These are phyloP conservation scores for Chalciporus pseudorubinellus DNA, from an alignment of 768 basidiomycete genomes.

Conservation along the genomic window DNA sequence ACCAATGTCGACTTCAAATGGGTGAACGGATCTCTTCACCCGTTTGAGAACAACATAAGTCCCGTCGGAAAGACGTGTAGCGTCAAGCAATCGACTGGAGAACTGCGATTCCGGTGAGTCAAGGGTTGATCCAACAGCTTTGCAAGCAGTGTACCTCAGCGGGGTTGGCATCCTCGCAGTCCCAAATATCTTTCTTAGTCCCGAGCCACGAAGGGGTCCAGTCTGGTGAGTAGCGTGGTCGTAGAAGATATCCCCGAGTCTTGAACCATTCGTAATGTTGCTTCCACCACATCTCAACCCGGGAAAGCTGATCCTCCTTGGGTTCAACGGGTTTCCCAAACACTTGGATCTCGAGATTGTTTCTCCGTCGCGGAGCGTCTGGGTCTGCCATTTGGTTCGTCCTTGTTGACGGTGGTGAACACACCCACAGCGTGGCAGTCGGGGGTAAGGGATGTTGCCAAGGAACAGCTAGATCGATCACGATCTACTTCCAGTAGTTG, in stretches of 20 bases:
- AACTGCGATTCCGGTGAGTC: constrained; percentile 22
- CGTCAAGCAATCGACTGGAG: constrained; percentile 18
- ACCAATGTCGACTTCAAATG: constrained; percentile 28
- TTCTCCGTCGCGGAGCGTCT: too few species aligned
- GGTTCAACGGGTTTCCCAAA: too few species aligned
- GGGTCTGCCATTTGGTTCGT: too few species aligned
- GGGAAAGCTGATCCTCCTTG: too few species aligned
- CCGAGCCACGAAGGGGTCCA: constrained; percentile 4
- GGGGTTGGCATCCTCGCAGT: background rate
- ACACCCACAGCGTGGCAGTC: too few species aligned
- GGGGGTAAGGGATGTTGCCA: too few species aligned
- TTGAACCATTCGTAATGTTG: background rate
- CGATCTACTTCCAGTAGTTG: too few species aligned
- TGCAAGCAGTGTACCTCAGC: constrained; percentile 14
- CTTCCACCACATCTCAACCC: background rate
- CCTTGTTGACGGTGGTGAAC: too few species aligned
- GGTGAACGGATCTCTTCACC: constrained; percentile 4
- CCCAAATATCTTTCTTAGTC: background rate
- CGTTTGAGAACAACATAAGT: constrained; percentile 29
- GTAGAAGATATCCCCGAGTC: background rate
- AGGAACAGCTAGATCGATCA: too few species aligned
- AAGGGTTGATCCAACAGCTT: too few species aligned
- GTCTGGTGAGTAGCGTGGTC: constrained; percentile 1
- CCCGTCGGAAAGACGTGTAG: constrained; percentile 24
- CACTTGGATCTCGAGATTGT: too few species aligned